Percentiles rank a stretch among this genome's conserved stretches.
Conservation (phyloP, 345 rosid species). For the Pistacia vera region DNA sequence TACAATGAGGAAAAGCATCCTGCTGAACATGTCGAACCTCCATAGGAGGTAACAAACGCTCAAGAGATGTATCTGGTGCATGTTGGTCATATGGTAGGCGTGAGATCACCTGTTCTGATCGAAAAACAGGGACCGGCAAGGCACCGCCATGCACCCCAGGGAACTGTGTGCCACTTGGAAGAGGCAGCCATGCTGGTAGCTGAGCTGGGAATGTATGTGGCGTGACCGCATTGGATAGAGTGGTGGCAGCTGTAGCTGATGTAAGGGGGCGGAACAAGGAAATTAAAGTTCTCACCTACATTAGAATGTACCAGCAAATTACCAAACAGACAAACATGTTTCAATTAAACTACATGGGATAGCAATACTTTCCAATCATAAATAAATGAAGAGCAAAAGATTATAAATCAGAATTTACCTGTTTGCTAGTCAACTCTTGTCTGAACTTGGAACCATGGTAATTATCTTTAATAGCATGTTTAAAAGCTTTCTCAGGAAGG, state of each 20-base stretch:
- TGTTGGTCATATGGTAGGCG: conserved; percentile 10
- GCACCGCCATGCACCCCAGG: conserved; percentile 9
- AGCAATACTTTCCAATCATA: neutral
- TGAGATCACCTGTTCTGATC: conserved; percentile 2
- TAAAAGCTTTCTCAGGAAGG: conserved; percentile 33
- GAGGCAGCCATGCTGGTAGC: conserved; percentile 16
- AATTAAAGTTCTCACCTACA: conserved; percentile 31
- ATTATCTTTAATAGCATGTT: conserved; percentile 34
- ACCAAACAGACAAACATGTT: neutral
- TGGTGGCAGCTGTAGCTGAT: conserved; percentile 5
- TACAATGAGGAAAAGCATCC: conserved; percentile 4
- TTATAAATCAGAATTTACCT: conserved; percentile 18
- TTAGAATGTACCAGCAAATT: neutral
- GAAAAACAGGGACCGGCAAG: neutral
- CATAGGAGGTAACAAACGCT: conserved; percentile 10
- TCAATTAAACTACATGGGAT: neutral
- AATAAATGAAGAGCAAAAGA: neutral
- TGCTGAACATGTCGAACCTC: conserved; percentile 12
- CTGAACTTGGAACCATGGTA: conserved; percentile 33
- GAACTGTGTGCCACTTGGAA: conserved; percentile 13
- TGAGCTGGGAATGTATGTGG: neutral
- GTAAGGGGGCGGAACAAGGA: conserved; percentile 28
- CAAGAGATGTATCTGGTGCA: neutral
- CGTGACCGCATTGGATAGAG: conserved; percentile 2
- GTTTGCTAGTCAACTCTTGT: conserved; percentile 32